Base-by-base conservation (phyloP, 768 basidiomycete genomes). In the Megacollybia marginata region DNA sequence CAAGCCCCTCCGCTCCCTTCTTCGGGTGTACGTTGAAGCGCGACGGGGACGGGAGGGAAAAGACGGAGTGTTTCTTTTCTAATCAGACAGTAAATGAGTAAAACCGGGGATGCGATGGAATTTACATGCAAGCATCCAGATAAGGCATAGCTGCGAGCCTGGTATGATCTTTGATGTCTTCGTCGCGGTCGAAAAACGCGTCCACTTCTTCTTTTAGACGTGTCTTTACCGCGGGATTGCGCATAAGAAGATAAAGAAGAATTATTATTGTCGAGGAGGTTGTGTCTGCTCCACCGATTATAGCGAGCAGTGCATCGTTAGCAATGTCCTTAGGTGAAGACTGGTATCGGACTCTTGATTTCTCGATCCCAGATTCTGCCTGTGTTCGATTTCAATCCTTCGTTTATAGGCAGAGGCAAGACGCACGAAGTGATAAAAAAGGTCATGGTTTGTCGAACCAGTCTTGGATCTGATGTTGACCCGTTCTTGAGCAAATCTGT, bases 31-130 rank as follows among this genome's bases (percentile, higher is more conserved):
- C 66, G 20, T 33, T 67, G 62, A n/a, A 65, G 59, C 15, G 62
- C 60, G 43, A 64, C 64, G 16, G 62, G 61, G 4, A 71, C 56
- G 13, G 69, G 64, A 1, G 71, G 71, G 36, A 65, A 58, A 9
- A 73, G 54, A 8, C 70, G 67, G 9, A 71, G 58, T 11, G 64
- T 57, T 52, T 73, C 70, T 38, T 67, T 69, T 42, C 69, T 72
- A 16, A n/a, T 13, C 10, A 23, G 11, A n/a, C n/a, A 9, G 13
- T 23, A 45, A 16, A 16, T 35, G 16, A 9, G n/a, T 46, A 33
- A 23, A 15, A 40, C 23, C 46, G 28, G 42, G 43, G 33, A 23
- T 10, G 32, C 11, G 52, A 20, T 16, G 18, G 23, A 13, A 64
- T 67, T 31, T 49, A 70, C 69, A 71, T 62, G 19, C 64, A 62